phyloP scores from a whole-genome alignment of 1,139 yeast genomes.

The Yamadazyma jaroonii region DNA sequence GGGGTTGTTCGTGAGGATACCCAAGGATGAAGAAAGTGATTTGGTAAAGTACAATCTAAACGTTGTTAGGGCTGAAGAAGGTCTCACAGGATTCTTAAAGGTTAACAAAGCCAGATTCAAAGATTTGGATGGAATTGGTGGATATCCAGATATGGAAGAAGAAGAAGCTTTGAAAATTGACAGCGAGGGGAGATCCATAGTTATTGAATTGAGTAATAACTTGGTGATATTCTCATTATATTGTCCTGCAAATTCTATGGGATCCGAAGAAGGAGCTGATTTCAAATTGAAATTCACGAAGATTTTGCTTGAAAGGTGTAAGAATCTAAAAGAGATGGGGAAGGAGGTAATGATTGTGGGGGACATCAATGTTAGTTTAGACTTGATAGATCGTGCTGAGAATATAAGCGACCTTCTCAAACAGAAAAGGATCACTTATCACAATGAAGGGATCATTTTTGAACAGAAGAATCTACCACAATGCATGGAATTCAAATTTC shows the following conservation, averaged over 20 bases:
- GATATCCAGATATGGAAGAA: conserved; percentile 52
- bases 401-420: conserved; percentile 45
- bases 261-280: conserved; percentile 66
- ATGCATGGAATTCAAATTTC: conserved; percentile 40
- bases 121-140: conserved; percentile 55
- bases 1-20: conserved; percentile 69
- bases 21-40: conserved; percentile 36
- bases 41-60: conserved; percentile 35
- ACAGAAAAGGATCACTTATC: conserved; percentile 18
- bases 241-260: conserved; percentile 87
- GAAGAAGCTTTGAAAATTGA: conserved; percentile 54
- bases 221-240: conserved; percentile 73
- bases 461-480: conserved; percentile 39
- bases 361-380: conserved; percentile 79
- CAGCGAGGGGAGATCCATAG: conserved; percentile 78
- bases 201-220: conserved; percentile 65
- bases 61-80: conserved; percentile 82
- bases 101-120: conserved; percentile 17
- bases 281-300: conserved; percentile 59
- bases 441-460: conserved; percentile 29
- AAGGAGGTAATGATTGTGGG: conserved; percentile 79
- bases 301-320: conserved; percentile 58
- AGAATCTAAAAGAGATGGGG: conserved; percentile 49
- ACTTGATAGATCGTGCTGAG: conserved; percentile 82
- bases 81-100: conserved; percentile 69